phyloP scores from a whole-genome alignment of 2,329 filamentous ascomycete genomes.

The Fusarium anguioides region DNA sequence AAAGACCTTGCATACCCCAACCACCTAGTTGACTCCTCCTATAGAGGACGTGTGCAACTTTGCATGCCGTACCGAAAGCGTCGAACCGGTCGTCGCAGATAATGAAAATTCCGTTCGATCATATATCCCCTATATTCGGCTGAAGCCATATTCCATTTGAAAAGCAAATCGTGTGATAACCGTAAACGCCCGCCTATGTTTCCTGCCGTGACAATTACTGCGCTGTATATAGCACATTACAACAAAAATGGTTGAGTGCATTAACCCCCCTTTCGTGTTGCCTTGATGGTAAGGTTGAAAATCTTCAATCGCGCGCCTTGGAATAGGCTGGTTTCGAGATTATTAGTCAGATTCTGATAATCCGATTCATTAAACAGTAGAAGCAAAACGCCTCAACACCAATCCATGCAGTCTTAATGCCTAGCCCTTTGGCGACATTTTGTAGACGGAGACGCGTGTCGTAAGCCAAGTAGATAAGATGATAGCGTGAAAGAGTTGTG shows the following conservation, averaged over 20 bases:
- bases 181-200: slow-evolving; percentile 33
- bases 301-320: slow-evolving; percentile 21
- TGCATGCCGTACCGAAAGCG: slow-evolving; percentile 11
- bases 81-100: slow-evolving; percentile 25
- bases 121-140: slow-evolving; percentile 12
- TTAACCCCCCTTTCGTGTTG: slow-evolving; percentile 26
- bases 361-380: slow-evolving; percentile 35
- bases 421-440: slow-evolving; percentile 37
- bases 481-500: slow-evolving; percentile 11
- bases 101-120: slow-evolving; percentile 13
- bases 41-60: slow-evolving; percentile 14
- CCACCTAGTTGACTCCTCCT: slow-evolving; percentile 2
- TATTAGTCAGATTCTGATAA: slow-evolving; percentile 38
- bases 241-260: slow-evolving; percentile 24
- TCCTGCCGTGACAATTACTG: slow-evolving; percentile 25
- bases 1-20: slow-evolving; percentile 15
- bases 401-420: slow-evolving; percentile 50
- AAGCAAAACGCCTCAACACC: slow-evolving; percentile 48
- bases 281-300: slow-evolving; percentile 19
- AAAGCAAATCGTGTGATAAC: slow-evolving; percentile 36
- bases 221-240: slow-evolving; percentile 17
- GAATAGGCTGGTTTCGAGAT: slow-evolving; percentile 14
- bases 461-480: slow-evolving; percentile 38
- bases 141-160: slow-evolving; percentile 16
- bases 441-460: slow-evolving; percentile 40